Evolutionary conservation across 75 land plant genomes (phyloP).

Genomic region (Selaginella moellendorffii): DNA sequence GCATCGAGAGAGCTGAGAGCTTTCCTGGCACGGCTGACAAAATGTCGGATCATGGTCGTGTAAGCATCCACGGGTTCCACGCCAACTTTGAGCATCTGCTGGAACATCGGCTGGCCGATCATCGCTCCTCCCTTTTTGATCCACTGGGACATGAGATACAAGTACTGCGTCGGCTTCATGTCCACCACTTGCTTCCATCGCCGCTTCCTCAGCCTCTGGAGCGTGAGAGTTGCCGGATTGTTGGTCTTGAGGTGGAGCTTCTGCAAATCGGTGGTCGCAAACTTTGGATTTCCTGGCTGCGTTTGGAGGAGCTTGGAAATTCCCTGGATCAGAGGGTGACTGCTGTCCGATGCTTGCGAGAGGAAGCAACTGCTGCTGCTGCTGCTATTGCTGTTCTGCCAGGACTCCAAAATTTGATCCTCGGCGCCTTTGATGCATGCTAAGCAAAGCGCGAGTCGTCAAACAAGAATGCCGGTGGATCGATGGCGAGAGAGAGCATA

Average conservation of each 20-base stretch:
- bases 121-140: constrained; percentile 4
- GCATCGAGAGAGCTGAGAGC: not conserved
- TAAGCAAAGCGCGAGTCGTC: too few relatives aligned
- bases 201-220: not conserved
- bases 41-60: constrained; percentile 1
- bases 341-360: not conserved
- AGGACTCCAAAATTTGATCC: not conserved
- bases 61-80: not conserved
- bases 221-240: not conserved
- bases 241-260: not conserved
- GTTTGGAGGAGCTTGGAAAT: not conserved
- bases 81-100: constrained; percentile 7
- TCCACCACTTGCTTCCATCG: not conserved
- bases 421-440: not conserved
- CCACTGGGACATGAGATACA: not conserved
- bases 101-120: constrained; percentile 1
- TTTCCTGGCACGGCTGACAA: not conserved
- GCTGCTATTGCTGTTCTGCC: not conserved
- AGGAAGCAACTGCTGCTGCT: not conserved
- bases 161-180: constrained; percentile 2
- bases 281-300: not conserved
- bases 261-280: not conserved
- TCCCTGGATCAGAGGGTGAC: not conserved
- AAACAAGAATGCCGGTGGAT: too few relatives aligned
- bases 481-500: too few relatives aligned